phyloP scores from a whole-genome alignment of 179 eudicot genomes.

The Patellifolia procumbens region DNA sequence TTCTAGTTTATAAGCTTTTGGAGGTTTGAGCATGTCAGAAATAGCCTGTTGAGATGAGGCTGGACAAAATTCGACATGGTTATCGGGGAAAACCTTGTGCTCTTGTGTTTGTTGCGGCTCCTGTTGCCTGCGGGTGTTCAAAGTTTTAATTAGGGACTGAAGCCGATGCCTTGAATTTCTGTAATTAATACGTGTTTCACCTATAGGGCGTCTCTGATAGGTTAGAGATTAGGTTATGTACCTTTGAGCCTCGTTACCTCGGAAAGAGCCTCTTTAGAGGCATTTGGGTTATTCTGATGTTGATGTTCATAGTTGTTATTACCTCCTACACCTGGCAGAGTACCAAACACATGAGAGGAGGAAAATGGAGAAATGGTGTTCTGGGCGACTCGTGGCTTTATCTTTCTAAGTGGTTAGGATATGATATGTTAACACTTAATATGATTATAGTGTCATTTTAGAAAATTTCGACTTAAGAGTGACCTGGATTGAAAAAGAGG shows the following conservation, averaged over 20 bases:
- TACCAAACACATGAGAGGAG: neutral
- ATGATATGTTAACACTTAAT: neutral
- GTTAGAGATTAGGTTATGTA: neutral
- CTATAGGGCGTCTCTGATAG: neutral
- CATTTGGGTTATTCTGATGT: neutral
- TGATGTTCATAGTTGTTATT: neutral
- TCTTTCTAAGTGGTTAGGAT: neutral
- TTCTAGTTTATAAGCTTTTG: neutral
- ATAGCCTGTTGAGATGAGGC: neutral
- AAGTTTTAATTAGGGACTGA: neutral
- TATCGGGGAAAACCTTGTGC: neutral
- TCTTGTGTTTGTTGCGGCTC: neutral
- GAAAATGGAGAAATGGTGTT: neutral
- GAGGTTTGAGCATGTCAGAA: neutral
- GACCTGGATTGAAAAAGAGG: neutral
- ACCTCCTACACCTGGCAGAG: neutral
- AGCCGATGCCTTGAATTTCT: neutral
- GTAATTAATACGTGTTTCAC: neutral
- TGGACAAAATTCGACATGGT: neutral
- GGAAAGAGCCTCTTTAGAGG: neutral
- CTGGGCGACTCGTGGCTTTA: neutral
- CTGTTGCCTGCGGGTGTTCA: neutral
- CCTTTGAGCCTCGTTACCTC: neutral
- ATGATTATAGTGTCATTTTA: conserved; percentile 1
- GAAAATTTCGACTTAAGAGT: neutral